Conservation (phyloP, 2,329 filamentous ascomycete genomes). For the Pseudofabraea citricarpa region DNA sequence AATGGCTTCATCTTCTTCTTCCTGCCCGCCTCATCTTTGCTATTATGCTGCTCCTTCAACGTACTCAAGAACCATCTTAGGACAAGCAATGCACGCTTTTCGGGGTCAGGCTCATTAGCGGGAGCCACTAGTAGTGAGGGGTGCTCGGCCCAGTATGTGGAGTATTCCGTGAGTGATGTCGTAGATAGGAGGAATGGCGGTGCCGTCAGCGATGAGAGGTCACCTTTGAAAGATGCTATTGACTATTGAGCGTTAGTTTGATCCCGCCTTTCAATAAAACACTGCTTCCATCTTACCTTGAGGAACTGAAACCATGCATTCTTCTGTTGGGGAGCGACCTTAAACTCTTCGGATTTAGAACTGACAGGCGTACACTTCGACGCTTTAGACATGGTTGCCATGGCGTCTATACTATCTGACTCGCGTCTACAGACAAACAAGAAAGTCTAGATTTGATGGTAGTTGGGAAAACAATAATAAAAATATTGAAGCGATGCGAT, state of each 20-base stretch:
- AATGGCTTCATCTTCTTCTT: constrained; percentile 93
- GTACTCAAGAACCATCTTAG: constrained; percentile 95
- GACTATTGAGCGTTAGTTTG: too few relatives aligned
- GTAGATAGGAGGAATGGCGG: constrained; percentile 80
- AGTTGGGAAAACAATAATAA: neutral
- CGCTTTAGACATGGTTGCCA: neutral
- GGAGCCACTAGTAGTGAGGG: constrained; percentile 76
- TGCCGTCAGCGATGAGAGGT: constrained; percentile 73
- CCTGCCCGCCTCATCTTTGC: constrained; percentile 59
- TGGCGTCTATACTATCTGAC: neutral
- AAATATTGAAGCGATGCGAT: neutral
- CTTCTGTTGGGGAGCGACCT: constrained; percentile 18
- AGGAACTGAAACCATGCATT: constrained; percentile 25
- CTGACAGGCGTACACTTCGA: constrained; percentile 2
- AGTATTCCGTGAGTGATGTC: constrained; percentile 75
- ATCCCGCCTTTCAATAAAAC: too few relatives aligned
- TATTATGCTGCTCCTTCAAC: constrained; percentile 76
- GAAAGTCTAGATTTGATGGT: neutral
- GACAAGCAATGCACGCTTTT: constrained; percentile 79
- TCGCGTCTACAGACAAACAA: neutral
- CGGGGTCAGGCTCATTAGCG: constrained; percentile 69
- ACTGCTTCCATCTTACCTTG: constrained; percentile 20
- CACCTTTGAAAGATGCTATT: constrained; percentile 77
- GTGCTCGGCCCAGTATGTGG: constrained; percentile 77
- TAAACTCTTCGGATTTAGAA: constrained; percentile 13